phyloP scores from a whole-genome alignment of 1,284 basidiomycete genomes.

The Kwoniella shivajii region DNA sequence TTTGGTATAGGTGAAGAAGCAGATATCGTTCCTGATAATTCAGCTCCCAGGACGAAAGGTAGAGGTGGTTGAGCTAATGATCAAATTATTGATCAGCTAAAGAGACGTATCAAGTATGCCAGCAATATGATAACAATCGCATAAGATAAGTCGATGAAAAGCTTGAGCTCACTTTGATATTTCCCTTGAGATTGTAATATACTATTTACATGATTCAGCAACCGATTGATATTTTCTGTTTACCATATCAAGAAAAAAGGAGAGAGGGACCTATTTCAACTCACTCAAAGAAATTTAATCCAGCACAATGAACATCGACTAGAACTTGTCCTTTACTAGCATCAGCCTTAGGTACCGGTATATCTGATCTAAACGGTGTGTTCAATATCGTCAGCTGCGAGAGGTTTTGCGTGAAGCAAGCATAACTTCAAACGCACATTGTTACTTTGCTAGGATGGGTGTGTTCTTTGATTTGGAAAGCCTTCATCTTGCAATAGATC shows the following conservation, averaged over 20 bases:
- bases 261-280: conserved; percentile 60
- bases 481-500: too few species aligned
- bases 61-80: conserved; percentile 66
- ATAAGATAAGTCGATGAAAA: not conserved
- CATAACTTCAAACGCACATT: conserved; percentile 49
- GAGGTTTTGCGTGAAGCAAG: not conserved
- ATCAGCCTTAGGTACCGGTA: conserved; percentile 63
- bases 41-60: conserved; percentile 79
- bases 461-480: conserved; percentile 71
- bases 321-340: conserved; percentile 66
- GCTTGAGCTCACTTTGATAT: conserved; percentile 69
- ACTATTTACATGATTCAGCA: conserved; percentile 19
- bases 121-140: too few species aligned
- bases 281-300: conserved; percentile 51
- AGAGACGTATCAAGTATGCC: too few species aligned
- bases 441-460: conserved; percentile 72
- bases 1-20: conserved; percentile 74
- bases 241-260: conserved; percentile 68
- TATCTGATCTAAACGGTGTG: conserved; percentile 55
- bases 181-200: conserved; percentile 85
- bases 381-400: not conserved
- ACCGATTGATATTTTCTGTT: not conserved
- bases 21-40: conserved; percentile 82
- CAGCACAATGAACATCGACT: conserved; percentile 69
- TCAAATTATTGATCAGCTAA: too few species aligned